Conservation (phyloP, 2,329 filamentous ascomycete genomes). For the Pestalotiopsis sp. region DNA sequence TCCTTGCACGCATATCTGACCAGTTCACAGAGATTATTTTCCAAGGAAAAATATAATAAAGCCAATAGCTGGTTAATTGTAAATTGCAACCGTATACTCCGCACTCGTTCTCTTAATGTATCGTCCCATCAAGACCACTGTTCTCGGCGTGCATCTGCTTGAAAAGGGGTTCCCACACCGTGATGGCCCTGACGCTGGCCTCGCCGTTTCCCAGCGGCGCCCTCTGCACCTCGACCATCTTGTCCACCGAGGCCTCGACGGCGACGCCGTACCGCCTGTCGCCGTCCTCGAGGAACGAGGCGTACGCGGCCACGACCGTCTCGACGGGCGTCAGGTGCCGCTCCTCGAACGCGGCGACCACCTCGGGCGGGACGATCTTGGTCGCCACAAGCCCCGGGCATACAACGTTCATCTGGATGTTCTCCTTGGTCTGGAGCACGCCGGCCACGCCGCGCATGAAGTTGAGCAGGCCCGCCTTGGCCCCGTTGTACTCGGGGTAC, state of each 20-base stretch:
- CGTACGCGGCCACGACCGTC: constrained; percentile 46
- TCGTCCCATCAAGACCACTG: constrained; percentile 39
- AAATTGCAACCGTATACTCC: too few species aligned
- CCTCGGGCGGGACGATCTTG: constrained; percentile 42
- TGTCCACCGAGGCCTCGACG: constrained; percentile 44
- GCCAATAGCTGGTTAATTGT: too few species aligned
- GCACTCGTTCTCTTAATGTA: constrained; percentile 18
- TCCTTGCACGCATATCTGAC: too few species aligned
- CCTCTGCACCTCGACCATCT: constrained; percentile 17
- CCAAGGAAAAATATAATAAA: too few species aligned
- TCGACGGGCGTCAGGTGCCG: constrained; percentile 39
- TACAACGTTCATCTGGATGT: constrained; percentile 48
- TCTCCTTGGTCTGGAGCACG: constrained; percentile 43
- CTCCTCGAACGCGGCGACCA: constrained; percentile 40
- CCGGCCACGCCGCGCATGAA: constrained; percentile 40
- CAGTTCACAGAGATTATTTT: too few species aligned
- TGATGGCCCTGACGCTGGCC: constrained; percentile 40
- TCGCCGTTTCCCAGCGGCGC: constrained; percentile 39
- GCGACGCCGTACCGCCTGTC: constrained; percentile 40
- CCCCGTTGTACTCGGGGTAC: constrained; percentile 50
- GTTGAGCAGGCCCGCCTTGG: constrained; percentile 46
- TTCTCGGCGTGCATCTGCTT: constrained; percentile 42
- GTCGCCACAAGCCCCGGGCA: constrained; percentile 48
- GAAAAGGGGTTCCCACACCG: constrained; percentile 50
- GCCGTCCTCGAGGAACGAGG: constrained; percentile 41